Conservation (phyloP, 2,329 filamentous ascomycete species). For the Stagonosporopsis vannaccii region DNA sequence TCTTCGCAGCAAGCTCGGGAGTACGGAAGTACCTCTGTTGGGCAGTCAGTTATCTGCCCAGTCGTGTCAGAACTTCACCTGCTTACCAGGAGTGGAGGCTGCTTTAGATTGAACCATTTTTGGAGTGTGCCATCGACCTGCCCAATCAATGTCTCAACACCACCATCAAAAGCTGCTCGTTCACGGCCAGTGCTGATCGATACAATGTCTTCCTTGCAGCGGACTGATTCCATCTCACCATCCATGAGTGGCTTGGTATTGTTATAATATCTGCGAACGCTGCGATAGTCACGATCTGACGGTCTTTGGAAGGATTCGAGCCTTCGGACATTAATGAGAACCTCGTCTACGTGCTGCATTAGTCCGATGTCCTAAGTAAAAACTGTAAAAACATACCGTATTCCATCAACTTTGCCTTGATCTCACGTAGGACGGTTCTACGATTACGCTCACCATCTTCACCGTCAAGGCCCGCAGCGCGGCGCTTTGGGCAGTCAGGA, state of each 20-base stretch:
- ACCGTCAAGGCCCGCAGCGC: constrained; percentile 21
- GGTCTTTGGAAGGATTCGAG: constrained; percentile 51
- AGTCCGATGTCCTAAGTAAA: constrained; percentile 23
- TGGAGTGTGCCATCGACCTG: constrained; percentile 35
- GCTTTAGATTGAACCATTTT: constrained; percentile 29
- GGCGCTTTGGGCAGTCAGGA: constrained; percentile 2
- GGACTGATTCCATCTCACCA: constrained; percentile 48
- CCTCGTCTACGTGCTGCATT: constrained; percentile 35
- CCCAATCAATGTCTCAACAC: constrained; percentile 46
- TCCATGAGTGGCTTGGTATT: constrained; percentile 48
- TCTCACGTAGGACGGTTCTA: constrained; percentile 39
- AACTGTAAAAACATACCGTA: constrained; percentile 35
- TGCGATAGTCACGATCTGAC: constrained; percentile 50
- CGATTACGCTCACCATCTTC: constrained; percentile 25
- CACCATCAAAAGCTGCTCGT: constrained; percentile 51
- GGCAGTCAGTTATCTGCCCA: neutral
- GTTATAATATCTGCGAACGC: constrained; percentile 47
- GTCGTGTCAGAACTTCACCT: neutral
- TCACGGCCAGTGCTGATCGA: constrained; percentile 51
- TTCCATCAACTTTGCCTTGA: constrained; percentile 43
- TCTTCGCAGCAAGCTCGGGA: constrained; percentile 49
- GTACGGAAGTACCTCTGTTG: constrained; percentile 49
- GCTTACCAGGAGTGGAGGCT: constrained; percentile 37
- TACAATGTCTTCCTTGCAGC: constrained; percentile 52
- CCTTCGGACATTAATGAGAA: constrained; percentile 50